Percentiles rank a stretch among this genome's conserved stretches.
Conservation (phyloP, 352 stramenopile genomes). For the Blastocystis sp. region DNA sequence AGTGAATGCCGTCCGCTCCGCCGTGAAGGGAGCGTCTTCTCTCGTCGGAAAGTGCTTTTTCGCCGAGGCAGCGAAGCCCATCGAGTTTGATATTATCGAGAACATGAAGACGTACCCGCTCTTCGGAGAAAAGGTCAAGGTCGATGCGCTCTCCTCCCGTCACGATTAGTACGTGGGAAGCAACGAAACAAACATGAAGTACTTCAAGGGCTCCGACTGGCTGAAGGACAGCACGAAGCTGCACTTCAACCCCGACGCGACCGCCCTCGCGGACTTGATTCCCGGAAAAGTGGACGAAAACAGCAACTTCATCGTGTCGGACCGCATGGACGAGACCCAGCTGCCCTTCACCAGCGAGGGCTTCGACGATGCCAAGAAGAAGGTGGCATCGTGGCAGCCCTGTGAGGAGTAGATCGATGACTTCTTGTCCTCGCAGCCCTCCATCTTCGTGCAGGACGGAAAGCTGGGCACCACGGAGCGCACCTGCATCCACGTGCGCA, state of each 20-base stretch:
- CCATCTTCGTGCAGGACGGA: constrained; percentile 48
- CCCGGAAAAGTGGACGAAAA: constrained; percentile 50
- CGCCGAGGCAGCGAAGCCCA: background rate
- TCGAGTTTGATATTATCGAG: constrained; percentile 62
- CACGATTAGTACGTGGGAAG: constrained; percentile 41
- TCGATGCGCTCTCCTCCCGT: background rate
- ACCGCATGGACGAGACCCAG: background rate
- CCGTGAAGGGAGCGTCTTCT: background rate
- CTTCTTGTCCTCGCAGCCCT: constrained; percentile 34
- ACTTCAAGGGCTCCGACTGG: constrained; percentile 62
- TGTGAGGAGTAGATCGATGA: constrained; percentile 26
- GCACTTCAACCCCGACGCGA: constrained; percentile 40
- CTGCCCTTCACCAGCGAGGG: background rate
- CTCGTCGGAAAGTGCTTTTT: constrained; percentile 8
- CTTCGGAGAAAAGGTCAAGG: constrained; percentile 41
- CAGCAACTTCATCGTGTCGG: constrained; percentile 14
- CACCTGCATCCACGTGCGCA: constrained; percentile 44
- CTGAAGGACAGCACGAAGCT: constrained; percentile 44
- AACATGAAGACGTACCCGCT: constrained; percentile 58
- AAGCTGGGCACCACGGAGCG: constrained; percentile 25
- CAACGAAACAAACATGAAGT: constrained; percentile 64
- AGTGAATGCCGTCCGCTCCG: background rate
- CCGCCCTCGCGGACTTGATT: constrained; percentile 25
- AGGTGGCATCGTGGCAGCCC: background rate
- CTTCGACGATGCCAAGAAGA: constrained; percentile 38